Percentiles rank a stretch among this genome's conserved stretches.
These are phyloP conservation scores for Pichia sp. DNA, from an alignment of 1,139 yeast species.

Conservation along the genomic window DNA sequence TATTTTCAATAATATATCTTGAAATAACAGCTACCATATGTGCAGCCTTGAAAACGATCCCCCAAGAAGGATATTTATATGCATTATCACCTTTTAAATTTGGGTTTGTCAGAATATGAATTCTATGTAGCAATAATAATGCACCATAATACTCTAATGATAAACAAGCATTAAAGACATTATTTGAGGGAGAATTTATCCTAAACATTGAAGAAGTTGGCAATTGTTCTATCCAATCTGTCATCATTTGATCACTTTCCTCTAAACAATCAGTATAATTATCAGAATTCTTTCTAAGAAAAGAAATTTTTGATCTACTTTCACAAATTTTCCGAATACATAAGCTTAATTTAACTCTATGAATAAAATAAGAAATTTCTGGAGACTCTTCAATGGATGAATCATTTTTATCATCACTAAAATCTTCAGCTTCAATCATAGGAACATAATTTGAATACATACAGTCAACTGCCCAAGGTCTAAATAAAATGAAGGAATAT, in stretches of 20 bases:
- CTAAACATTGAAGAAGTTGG: slow-evolving; percentile 60
- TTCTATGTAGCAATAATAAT: slow-evolving; percentile 64
- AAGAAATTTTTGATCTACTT: slow-evolving; percentile 1
- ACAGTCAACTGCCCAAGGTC: slow-evolving; percentile 60
- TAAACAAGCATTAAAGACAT: slow-evolving; percentile 52
- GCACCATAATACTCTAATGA: slow-evolving; percentile 73
- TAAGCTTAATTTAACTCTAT: slow-evolving; percentile 61
- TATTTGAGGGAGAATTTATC: slow-evolving; percentile 44
- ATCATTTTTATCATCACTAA: slow-evolving; percentile 51
- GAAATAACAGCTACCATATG: slow-evolving; percentile 68
- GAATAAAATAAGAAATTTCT: slow-evolving; percentile 43
- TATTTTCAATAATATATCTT: slow-evolving; percentile 62
- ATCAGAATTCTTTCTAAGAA: slow-evolving; percentile 17
- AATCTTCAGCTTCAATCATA: slow-evolving; percentile 61
- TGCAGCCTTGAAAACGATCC: slow-evolving; percentile 79
- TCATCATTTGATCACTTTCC: slow-evolving; percentile 69
- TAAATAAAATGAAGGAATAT: slow-evolving; percentile 44
- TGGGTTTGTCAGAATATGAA: slow-evolving; percentile 63
- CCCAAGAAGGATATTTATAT: slow-evolving; percentile 68
- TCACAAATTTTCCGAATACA: slow-evolving; percentile 55
- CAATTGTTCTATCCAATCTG: slow-evolving; percentile 68
- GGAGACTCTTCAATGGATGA: slow-evolving; percentile 21
- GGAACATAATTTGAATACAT: slow-evolving; percentile 50
- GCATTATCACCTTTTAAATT: slow-evolving; percentile 50
- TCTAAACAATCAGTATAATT: slow-evolving; percentile 28